Percentiles rank a stretch among this genome's conserved stretches.
Evolutionary conservation across 1,139 yeast genomes (phyloP).

Genomic region (Saccharomyces hybrid): DNA sequence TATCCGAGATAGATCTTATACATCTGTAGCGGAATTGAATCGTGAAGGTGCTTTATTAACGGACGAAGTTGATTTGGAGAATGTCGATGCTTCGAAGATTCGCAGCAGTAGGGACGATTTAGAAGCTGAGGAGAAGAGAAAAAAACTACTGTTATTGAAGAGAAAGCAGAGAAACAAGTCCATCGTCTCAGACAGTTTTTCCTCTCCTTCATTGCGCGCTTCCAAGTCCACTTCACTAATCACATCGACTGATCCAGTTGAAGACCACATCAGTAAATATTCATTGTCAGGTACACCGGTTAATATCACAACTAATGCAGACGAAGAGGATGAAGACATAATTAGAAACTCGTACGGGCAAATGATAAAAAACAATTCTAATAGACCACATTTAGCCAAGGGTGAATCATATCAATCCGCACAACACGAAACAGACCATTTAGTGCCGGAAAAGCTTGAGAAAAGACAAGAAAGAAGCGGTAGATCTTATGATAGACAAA

Average conservation of each 20-base stretch:
- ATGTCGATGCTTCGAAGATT: slow-evolving; percentile 9
- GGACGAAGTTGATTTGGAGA: slow-evolving; percentile 26
- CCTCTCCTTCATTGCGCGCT: slow-evolving; percentile 10
- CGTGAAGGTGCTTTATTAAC: slow-evolving; percentile 28
- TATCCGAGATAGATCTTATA: slow-evolving; percentile 16
- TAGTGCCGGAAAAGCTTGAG: not conserved
- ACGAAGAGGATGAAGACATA: slow-evolving; percentile 3
- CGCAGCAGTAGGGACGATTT: slow-evolving; percentile 9
- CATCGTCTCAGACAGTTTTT: slow-evolving; percentile 3
- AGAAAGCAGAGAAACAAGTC: slow-evolving; percentile 7
- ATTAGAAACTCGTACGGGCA: slow-evolving; percentile 29
- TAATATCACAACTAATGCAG: not conserved
- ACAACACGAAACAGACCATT: slow-evolving; percentile 7
- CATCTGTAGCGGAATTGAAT: slow-evolving; percentile 26
- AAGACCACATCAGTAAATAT: slow-evolving; percentile 13
- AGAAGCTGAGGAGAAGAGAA: slow-evolving; percentile 14
- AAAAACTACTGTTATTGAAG: slow-evolving; percentile 10
- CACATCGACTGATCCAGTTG: slow-evolving; percentile 24
- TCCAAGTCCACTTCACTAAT: slow-evolving; percentile 18
- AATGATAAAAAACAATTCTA: slow-evolving; percentile 18
- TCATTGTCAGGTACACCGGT: slow-evolving; percentile 4
- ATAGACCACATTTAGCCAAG: slow-evolving; percentile 27
- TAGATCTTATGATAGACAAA: slow-evolving; percentile 13
- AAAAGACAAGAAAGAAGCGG: slow-evolving; percentile 15
- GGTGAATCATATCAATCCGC: slow-evolving; percentile 28